Percentiles rank a stretch among this genome's conserved stretches.
Conservation (phyloP, 2,329 filamentous ascomycete genomes). For the Trichoderma hamatum region DNA sequence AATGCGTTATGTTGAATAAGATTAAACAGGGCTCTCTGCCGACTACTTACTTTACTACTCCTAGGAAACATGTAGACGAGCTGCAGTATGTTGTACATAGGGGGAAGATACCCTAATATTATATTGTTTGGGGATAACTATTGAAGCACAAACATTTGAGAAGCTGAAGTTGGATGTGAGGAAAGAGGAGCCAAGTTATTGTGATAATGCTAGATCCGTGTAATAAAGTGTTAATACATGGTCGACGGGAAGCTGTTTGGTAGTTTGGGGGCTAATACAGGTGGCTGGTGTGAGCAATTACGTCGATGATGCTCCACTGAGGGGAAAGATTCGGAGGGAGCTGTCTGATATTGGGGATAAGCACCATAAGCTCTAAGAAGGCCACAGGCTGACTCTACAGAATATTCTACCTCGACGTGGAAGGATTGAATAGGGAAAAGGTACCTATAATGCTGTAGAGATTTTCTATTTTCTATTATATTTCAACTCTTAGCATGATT, state of each 20-base stretch:
- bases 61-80: constrained; percentile 29
- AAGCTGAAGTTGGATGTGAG: background rate
- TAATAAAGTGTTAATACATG: background rate
- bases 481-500: too few species aligned
- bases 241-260: too few species aligned
- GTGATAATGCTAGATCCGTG: background rate
- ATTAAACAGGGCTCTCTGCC: constrained; percentile 33
- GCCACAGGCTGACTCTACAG: background rate
- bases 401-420: background rate
- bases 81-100: constrained; percentile 25
- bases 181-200: background rate
- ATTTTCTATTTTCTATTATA: too few species aligned
- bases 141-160: background rate
- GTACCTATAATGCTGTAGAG: too few species aligned
- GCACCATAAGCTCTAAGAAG: background rate
- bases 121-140: background rate
- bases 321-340: background rate
- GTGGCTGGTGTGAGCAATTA: constrained; percentile 11
- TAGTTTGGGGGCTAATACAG: background rate
- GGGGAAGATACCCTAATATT: constrained; percentile 24
- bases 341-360: background rate
- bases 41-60: constrained; percentile 18
- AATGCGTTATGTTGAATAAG: constrained; percentile 30
- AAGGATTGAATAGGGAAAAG: too few species aligned
- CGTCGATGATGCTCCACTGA: constrained; percentile 17